These are phyloP conservation scores for Hortaea werneckii DNA, from an alignment of 2,329 filamentous ascomycete genomes.

Conservation along the genomic window DNA sequence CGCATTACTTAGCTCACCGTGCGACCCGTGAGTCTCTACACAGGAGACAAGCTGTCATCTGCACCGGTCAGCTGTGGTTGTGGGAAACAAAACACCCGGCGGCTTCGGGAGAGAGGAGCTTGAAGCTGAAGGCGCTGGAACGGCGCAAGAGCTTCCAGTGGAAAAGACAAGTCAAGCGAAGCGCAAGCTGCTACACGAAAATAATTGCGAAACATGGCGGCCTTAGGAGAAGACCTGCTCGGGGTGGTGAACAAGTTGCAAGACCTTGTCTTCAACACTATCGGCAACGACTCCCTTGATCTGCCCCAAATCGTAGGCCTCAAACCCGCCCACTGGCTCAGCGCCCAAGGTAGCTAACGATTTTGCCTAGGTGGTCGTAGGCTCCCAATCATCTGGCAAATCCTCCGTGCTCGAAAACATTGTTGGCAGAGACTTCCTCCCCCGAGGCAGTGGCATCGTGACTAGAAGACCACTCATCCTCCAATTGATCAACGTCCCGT, in stretches of 20 bases:
- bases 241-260: conserved; percentile 96
- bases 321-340: conserved; percentile 7
- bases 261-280: conserved; percentile 89
- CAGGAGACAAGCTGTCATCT: background rate
- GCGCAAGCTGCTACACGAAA: background rate
- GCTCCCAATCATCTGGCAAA: conserved; percentile 96
- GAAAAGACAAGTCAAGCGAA: background rate
- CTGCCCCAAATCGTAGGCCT: conserved; percentile 86
- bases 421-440: conserved; percentile 92
- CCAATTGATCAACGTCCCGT: conserved; percentile 93
- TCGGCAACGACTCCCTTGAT: conserved; percentile 96
- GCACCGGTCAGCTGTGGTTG: background rate
- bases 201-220: conserved; percentile 64
- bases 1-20: no score
- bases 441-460: conserved; percentile 91
- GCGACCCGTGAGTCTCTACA: no score
- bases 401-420: conserved; percentile 98
- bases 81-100: background rate
- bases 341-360: background rate
- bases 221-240: conserved; percentile 90
- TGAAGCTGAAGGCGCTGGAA: background rate
- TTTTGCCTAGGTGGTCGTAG: conserved; percentile 73
- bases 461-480: conserved; percentile 89
- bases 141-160: background rate
- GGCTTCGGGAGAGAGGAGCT: background rate